Base-by-base conservation (phyloP, 169 alveolate species). In the Blepharisma undulans region DNA sequence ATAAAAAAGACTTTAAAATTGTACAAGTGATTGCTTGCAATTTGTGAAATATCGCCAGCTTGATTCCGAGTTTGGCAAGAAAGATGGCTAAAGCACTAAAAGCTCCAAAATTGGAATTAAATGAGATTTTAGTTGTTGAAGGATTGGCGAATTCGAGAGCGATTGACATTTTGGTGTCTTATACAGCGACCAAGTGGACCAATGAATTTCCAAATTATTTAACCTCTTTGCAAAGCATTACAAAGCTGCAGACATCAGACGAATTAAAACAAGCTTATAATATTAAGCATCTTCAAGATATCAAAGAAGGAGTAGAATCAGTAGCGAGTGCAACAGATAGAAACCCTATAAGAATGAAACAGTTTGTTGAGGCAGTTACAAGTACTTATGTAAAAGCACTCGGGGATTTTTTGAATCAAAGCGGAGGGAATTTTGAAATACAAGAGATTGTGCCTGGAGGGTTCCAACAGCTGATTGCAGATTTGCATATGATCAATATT, bases 281-380 rank as follows among this genome's bases (percentile, higher is more conserved):
- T 12, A 3, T 22, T 4, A 60, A 82, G 48, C 89, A 82, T n/a
- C 27, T 32, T 16, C 32, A 19, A 32, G 33, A 16, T 48, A 30
- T 82, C 29, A 34, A 82, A 59, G 89, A 82, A 82, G 89, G 89
- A 6, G 34, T 82, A 2, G 89, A 82, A 30, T 21, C 78, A 34
- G 89, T 82, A 18, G 72, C 74, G 1, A 82, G 89, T n/a, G 29
- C 89, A 22, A 82, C 89, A 32, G 89, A 82, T n/a, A 82, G 89
- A 8, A 82, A 82, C 33, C 8, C 34, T 12, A 22, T 12, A 12
- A 78, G 86, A 32, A 78, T 78, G 25, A 36, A 78, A 22, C 29
- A 78, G 18, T 78, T 27, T 32, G 10, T 27, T 78, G 34, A 25
- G 18, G 34, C 60, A 27, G 34, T 78, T 22, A 61, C 34, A 12